Conservation (phyloP, 371 early-diverging fungal genomes). For the Zopfochytrium polystomum region DNA sequence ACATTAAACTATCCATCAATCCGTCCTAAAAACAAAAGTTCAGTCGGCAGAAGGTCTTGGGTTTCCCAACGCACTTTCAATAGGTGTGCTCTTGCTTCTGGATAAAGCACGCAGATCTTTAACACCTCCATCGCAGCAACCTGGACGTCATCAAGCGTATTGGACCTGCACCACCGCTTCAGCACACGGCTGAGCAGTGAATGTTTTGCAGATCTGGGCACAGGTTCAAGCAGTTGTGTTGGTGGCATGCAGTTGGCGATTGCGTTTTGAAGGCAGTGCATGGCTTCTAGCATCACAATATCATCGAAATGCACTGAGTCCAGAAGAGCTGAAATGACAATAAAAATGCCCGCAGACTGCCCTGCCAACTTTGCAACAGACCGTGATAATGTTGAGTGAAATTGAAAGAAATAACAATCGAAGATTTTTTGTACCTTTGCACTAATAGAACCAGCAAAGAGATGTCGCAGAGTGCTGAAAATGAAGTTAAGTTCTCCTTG, state of each 20-base stretch:
- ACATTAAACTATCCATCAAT: slow-evolving; percentile 6
- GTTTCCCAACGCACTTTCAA: slow-evolving; percentile 21
- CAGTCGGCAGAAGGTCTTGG: background rate
- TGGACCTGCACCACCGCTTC: slow-evolving; percentile 7
- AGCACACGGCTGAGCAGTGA: background rate
- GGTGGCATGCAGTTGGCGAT: slow-evolving; percentile 19
- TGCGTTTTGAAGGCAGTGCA: slow-evolving; percentile 26
- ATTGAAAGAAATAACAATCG: background rate
- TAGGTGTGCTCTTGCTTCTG: slow-evolving; percentile 11
- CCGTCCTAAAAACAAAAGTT: slow-evolving; percentile 2
- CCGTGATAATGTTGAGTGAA: background rate
- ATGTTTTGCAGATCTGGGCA: too few species aligned
- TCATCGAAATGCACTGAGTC: slow-evolving; percentile 9
- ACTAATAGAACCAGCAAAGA: too few species aligned
- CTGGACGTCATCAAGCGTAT: slow-evolving; percentile 6
- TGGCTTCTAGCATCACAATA: slow-evolving; percentile 16
- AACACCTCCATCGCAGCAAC: slow-evolving; percentile 20
- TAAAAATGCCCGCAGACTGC: too few species aligned
- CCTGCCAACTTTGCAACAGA: background rate
- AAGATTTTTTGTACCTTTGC: slow-evolving; percentile 3
- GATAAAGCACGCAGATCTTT: slow-evolving; percentile 18
- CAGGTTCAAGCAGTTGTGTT: slow-evolving; percentile 14
- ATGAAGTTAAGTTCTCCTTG: background rate
- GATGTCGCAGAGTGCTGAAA: background rate
- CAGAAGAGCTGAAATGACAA: slow-evolving; percentile 1